Base-by-base conservation (phyloP, 148 eudicot species). In the Fagopyrum esculentum region DNA sequence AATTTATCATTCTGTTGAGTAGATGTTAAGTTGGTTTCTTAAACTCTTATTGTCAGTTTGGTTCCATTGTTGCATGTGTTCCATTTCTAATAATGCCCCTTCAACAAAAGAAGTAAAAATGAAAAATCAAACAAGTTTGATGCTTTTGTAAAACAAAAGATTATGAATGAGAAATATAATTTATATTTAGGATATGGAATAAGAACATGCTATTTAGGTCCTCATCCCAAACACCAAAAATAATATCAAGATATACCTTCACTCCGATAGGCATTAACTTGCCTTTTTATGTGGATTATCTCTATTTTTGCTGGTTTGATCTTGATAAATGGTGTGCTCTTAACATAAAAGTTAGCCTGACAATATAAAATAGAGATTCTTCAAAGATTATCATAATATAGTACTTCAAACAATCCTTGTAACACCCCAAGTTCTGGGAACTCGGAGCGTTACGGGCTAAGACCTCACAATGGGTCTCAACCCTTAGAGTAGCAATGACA, bases 251-350 rank as follows among this genome's bases (percentile, higher is more conserved):
- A 64, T 3, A 6, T 64, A 64, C 70, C 70, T 64, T 64, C 46
- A 30, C 70, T 45, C 70, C 70, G 6, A 30, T 64, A 40, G 70
- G 70, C 70, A 64, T 35, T 64, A 64, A 13, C 70, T 64, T 64
- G 70, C 70, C 70, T 64, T 64, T 64, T 64, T 64, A 64, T n/a
- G 40, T 40, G 15, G 45, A 64, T 5, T 13, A 64, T 64, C 70
- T 10, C 45, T 45, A 40, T 64, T 64, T 40, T 64, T 13, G 70
- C 6, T 64, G 46, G 69, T 63, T 63, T 64, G 45, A 64, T 45
- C 45, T 40, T 64, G 46, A 64, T 64, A 13, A 9, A 64, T 64
- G 70, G 70, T 40, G 17, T 64, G 46, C 46, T 13, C 70, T 64
- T 64, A 64, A 5, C 6, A 64, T 64, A 64, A 11, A 45, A 17